Evolutionary conservation across 352 stramenopile species (phyloP), one percentile per base, ranked within the genome.

Genomic region (Globisporangium parvum): DNA sequence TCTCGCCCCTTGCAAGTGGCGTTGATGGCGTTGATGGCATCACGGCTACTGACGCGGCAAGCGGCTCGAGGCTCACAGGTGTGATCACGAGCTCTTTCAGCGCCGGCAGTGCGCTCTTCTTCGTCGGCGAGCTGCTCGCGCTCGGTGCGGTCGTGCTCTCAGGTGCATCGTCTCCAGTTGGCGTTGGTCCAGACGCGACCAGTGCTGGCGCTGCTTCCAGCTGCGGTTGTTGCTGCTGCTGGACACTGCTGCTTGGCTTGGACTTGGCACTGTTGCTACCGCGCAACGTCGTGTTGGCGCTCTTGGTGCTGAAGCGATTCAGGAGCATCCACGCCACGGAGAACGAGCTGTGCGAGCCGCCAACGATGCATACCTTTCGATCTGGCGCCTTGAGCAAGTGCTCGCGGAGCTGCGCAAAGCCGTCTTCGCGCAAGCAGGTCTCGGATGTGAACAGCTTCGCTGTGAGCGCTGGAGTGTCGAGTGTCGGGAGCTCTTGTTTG

Each of bases 281-380:
- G 2, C 15, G 24, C 18, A n/a, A n/a, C 1, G 4, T 11, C 14
- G 23, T 14, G 15, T 15, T 37, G 21, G 33, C n/a, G 14, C 48
- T 15, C 58, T 65, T 39, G 50, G 18, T 37, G 58, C 33, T 31
- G 54, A 80, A 73, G 20, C 73, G 84, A 60, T 93, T 83, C 26
- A 96, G 59, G 40, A 91, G 69, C 40, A 91, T 60, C 85, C 81
- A 94, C 6, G 78, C 78, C 4, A 91, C 78, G 0, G 80, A 93
- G 55, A 96, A 96, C 2, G 87, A 85, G 37, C 80, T 93, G 66
- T 96, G 85, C 0, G 81, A 90, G 15, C 87, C 87, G 12, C 87
- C 87, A 3, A 95, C 71, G 42, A 96, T 83, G 49, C 75, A 90
- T 15, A 93, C 79, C 65, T 91, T 89, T 14, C 57, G 60, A 8